phyloP scores from a whole-genome alignment of 257 asterid species.

The Linaria vulgaris region DNA sequence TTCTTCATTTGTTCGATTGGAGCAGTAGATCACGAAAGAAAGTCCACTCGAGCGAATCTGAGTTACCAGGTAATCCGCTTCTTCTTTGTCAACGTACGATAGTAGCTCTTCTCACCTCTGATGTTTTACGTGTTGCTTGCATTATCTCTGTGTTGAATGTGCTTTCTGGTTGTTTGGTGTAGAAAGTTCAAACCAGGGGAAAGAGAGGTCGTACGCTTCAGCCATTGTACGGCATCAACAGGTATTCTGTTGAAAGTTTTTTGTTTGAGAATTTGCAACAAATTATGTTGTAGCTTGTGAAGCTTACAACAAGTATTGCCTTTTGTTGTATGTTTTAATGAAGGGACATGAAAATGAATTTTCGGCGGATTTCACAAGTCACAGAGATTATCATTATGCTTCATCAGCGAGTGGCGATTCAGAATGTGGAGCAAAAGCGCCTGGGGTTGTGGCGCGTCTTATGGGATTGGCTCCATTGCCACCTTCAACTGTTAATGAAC shows the following conservation, averaged over 20 bases:
- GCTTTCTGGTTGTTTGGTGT: conserved; percentile 26
- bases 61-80: conserved; percentile 57
- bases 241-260: conserved; percentile 39
- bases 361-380: conserved; percentile 38
- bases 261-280: background rate
- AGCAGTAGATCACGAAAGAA: conserved; percentile 84
- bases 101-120: conserved; percentile 2
- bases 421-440: conserved; percentile 58
- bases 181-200: conserved; percentile 61
- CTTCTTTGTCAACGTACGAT: conserved; percentile 5
- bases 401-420: conserved; percentile 62
- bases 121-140: background rate
- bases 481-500: conserved; percentile 50
- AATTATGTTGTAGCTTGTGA: conserved; percentile 17
- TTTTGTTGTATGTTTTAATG: conserved; percentile 25
- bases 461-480: conserved; percentile 98
- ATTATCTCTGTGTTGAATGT: conserved; percentile 18
- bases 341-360: conserved; percentile 60
- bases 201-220: conserved; percentile 46
- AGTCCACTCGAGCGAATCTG: conserved; percentile 80
- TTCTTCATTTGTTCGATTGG: conserved; percentile 97
- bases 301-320: conserved; percentile 9
- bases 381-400: conserved; percentile 48
- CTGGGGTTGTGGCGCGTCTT: conserved; percentile 98
- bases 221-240: conserved; percentile 42